phyloP scores from a whole-genome alignment of 306 rosid species.

The Quercus dentata region DNA sequence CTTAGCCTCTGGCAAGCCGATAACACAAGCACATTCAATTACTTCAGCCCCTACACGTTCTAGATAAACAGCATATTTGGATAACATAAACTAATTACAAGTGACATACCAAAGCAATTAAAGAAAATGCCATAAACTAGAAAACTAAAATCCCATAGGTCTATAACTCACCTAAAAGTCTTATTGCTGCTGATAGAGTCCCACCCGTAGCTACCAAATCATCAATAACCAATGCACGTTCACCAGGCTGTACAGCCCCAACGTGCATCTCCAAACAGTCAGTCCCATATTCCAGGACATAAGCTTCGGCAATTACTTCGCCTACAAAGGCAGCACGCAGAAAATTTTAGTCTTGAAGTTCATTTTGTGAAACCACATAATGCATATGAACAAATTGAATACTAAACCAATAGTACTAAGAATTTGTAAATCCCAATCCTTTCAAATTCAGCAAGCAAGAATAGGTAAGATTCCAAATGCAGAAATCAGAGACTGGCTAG shows the following conservation, averaged over 20 bases:
- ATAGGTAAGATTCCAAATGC: background rate
- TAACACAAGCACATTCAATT: conserved; percentile 91
- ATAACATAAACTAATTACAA: conserved; percentile 11
- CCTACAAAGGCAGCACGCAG: conserved; percentile 42
- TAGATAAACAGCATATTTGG: conserved; percentile 28
- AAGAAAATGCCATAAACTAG: background rate
- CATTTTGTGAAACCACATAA: background rate
- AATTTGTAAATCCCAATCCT: background rate
- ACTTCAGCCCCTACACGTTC: conserved; percentile 91
- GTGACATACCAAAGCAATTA: conserved; percentile 9
- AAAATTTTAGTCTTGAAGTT: background rate
- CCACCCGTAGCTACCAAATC: conserved; percentile 98
- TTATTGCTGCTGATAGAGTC: conserved; percentile 85
- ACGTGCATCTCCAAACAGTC: conserved; percentile 92
- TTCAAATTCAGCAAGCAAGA: background rate
- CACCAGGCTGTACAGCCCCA: conserved; percentile 76
- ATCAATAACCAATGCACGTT: conserved; percentile 80
- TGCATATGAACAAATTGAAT: background rate
- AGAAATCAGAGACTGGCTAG: no score
- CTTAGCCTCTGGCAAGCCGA: conserved; percentile 90
- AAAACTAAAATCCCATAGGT: background rate
- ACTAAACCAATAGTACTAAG: background rate
- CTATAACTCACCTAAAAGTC: conserved; percentile 65
- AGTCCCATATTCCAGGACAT: conserved; percentile 83
- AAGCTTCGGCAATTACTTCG: conserved; percentile 74